Evolutionary conservation across 768 basidiomycete species (phyloP).

Genomic region (Lactarius sanguifluus): DNA sequence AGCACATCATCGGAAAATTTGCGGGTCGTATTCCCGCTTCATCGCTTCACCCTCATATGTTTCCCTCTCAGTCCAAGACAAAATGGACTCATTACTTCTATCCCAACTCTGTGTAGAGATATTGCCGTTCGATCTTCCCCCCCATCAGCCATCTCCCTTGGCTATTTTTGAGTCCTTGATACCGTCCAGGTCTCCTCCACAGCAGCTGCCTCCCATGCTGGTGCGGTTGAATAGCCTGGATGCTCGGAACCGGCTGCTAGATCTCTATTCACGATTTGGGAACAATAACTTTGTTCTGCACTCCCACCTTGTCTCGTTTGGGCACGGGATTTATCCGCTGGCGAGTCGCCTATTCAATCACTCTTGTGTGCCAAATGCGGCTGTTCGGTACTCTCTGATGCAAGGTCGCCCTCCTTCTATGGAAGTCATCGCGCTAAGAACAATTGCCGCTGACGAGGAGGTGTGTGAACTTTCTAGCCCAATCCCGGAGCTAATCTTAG

Average conservation of each 20-base stretch:
- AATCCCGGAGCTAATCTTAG: slow-evolving; percentile 3
- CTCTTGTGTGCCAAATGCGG: slow-evolving; percentile 74
- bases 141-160: not conserved
- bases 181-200: slow-evolving; percentile 28
- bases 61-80: slow-evolving; percentile 51
- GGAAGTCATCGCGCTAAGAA: slow-evolving; percentile 63
- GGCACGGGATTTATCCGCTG: slow-evolving; percentile 72
- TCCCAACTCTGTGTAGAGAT: slow-evolving; percentile 57
- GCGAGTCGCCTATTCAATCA: slow-evolving; percentile 85
- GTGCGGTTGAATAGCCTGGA: not conserved
- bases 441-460: slow-evolving; percentile 62
- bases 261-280: slow-evolving; percentile 59
- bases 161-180: slow-evolving; percentile 33
- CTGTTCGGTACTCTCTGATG: slow-evolving; percentile 54
- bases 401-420: slow-evolving; percentile 45
- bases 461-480: slow-evolving; percentile 38
- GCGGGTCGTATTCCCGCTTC: slow-evolving; percentile 55
- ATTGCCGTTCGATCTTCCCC: slow-evolving; percentile 28
- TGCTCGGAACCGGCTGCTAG: slow-evolving; percentile 25
- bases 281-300: slow-evolving; percentile 84
- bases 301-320: slow-evolving; percentile 66
- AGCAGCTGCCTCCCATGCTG: slow-evolving; percentile 37
- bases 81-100: slow-evolving; percentile 61
- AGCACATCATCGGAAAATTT: slow-evolving; percentile 63
- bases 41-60: slow-evolving; percentile 48